Conservation (phyloP, 768 basidiomycete species). For the Russula olivacea region DNA sequence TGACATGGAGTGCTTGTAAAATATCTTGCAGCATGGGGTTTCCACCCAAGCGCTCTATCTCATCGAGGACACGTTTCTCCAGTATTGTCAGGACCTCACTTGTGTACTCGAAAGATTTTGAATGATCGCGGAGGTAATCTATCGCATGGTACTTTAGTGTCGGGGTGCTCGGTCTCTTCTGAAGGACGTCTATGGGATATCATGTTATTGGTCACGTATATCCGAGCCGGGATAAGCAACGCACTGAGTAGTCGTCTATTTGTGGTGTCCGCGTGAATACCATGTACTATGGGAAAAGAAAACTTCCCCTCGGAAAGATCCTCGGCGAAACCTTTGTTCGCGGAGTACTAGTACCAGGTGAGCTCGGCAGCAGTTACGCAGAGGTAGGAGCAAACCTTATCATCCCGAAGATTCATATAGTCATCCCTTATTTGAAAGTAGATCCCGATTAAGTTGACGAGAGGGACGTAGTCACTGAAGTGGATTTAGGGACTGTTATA, state of each 20-base stretch:
- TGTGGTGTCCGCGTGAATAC: conserved; percentile 68
- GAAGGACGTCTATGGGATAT: conserved; percentile 65
- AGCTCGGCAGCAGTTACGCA: not conserved
- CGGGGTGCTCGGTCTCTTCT: conserved; percentile 70
- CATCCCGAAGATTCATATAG: conserved; percentile 89
- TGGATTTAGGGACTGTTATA: not conserved
- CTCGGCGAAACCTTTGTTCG: conserved; percentile 85
- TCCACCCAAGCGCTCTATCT: conserved; percentile 72
- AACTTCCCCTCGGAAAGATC: conserved; percentile 97
- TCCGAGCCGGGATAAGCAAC: conserved; percentile 29
- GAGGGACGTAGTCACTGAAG: conserved; percentile 77
- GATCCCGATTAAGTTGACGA: conserved; percentile 92
- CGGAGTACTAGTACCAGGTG: conserved; percentile 53
- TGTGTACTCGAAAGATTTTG: conserved; percentile 82
- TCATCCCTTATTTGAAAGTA: conserved; percentile 97
- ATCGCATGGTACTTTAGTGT: conserved; percentile 80
- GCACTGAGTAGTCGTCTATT: conserved; percentile 81
- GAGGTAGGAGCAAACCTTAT: conserved; percentile 47
- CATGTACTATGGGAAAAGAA: conserved; percentile 92
- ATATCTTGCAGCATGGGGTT: conserved; percentile 57
- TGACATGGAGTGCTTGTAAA: conserved; percentile 41
- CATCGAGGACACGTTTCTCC: conserved; percentile 58
- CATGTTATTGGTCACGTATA: not conserved
- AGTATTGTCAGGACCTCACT: conserved; percentile 58
- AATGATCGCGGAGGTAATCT: conserved; percentile 65